Evolutionary conservation across 2,329 filamentous ascomycete species (phyloP), one percentile per base, ranked within the genome.

Genomic region (Amylocarpus encephaloides): DNA sequence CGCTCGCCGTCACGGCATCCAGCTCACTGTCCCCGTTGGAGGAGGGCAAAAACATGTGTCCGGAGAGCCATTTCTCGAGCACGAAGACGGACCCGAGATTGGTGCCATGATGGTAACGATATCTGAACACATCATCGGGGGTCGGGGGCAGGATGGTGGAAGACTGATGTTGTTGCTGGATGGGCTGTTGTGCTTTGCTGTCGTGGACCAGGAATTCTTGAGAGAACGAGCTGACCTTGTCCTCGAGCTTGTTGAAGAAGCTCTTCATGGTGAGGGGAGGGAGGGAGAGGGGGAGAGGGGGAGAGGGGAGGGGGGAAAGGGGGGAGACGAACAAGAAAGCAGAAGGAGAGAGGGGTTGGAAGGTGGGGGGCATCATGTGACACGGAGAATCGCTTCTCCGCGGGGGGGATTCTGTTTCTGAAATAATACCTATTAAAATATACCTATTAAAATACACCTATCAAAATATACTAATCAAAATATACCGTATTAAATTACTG

Each of bases 71-170:
- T 62, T 73, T 71, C 59, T 82, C 80, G 4, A 81, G 71, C n/a
- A 80, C 73, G 62, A 80, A 83, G 41, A 80, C 70, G 9, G 74
- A 74, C 36, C 79, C 79, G 2, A 83, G 68, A 51, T 82, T 83
- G 1, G 72, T 73, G 6, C 78, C 79, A 60, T 81, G 76, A 51
- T 82, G 77, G 56, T 79, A 80, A 38, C 79, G 74, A 59, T 81
- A 82, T 45, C 76, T 70, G 26, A 75, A 62, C 16, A 79, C 48
- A 48, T 68, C 66, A 6, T 67, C 46, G 68, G 70, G 51, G 46
- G 62, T 58, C 53, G 66, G 51, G 1, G 58, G 55, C 10, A 32
- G 13, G 16, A 76, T 71, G 16, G 55, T 53, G 10, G 62, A 62
- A 1, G 58, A 56, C 29, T 63, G 57, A n/a, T 49, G 46, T 39